A percentile compares a stretch with the other conserved stretches of the same genome.
Conservation (phyloP, 495 filamentous ascomycete species). For the Aspergillus biplanus region DNA sequence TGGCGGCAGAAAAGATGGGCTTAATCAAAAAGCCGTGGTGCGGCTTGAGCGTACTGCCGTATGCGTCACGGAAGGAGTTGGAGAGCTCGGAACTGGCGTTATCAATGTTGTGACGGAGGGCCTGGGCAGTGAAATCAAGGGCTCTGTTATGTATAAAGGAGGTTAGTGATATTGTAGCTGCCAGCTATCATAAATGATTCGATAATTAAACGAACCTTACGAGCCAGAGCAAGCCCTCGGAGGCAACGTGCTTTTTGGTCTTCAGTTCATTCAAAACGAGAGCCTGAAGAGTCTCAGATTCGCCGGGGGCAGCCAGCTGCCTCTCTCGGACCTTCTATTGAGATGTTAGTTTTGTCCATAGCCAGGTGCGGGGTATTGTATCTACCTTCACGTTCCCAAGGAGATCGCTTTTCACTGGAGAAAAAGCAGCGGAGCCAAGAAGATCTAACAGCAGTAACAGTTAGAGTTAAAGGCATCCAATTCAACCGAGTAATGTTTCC, state of each 20-base stretch:
- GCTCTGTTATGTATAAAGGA: conserved; percentile 58
- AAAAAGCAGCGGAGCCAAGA: conserved; percentile 81
- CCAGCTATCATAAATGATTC: conserved; percentile 1
- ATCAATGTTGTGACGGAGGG: conserved; percentile 75
- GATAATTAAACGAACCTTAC: conserved; percentile 63
- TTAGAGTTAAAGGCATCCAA: background rate
- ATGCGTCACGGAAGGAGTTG: conserved; percentile 83
- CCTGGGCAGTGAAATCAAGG: conserved; percentile 87
- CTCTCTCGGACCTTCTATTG: conserved; percentile 87
- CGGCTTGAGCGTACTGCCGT: conserved; percentile 81
- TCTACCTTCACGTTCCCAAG: conserved; percentile 86
- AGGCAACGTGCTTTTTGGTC: conserved; percentile 79
- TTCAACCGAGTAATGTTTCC: background rate
- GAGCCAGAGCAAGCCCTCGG: conserved; percentile 91
- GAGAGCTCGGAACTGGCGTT: conserved; percentile 73
- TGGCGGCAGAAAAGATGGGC: conserved; percentile 87
- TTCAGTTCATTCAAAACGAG: conserved; percentile 86
- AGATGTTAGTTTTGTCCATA: conserved; percentile 17
- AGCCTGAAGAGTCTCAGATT: conserved; percentile 79
- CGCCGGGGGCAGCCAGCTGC: conserved; percentile 72
- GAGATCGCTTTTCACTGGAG: conserved; percentile 87
- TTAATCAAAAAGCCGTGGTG: conserved; percentile 88
- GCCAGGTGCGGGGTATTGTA: conserved; percentile 13
- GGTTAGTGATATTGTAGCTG: conserved; percentile 1
- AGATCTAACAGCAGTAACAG: conserved; percentile 58